A percentile compares a stretch with the other conserved stretches of the same genome.
phyloP scores from a whole-genome alignment of 2,329 filamentous ascomycete genomes.

The Triangularia verruculosa region DNA sequence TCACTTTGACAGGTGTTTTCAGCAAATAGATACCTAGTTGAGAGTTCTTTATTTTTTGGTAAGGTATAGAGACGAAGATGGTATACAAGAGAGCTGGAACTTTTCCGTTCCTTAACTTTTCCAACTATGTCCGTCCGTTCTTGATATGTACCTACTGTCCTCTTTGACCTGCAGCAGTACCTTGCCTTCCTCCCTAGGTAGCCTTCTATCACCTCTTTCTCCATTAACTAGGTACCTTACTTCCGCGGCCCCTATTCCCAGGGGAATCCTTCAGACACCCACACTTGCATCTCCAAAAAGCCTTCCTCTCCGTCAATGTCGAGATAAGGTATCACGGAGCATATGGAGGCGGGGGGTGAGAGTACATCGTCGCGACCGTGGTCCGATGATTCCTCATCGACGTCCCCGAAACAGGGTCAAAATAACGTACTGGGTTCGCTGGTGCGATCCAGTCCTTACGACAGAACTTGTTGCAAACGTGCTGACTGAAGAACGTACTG shows the following conservation, averaged over 20 bases:
- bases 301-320: too few species aligned
- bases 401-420: constrained; percentile 7
- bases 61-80: background rate
- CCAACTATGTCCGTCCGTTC: too few species aligned
- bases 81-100: background rate
- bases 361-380: background rate
- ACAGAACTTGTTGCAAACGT: constrained; percentile 32
- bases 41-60: too few species aligned
- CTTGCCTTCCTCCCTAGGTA: too few species aligned
- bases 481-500: constrained; percentile 39
- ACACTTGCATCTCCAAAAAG: background rate
- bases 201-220: background rate
- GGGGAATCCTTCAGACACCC: background rate
- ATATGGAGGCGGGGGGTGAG: background rate
- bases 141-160: too few species aligned
- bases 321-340: background rate
- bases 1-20: too few species aligned
- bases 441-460: constrained; percentile 28
- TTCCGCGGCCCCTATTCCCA: background rate
- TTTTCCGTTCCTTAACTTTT: too few species aligned
- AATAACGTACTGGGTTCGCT: constrained; percentile 3
- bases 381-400: constrained; percentile 9
- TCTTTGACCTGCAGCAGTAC: too few species aligned
- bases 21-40: too few species aligned
- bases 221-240: too few species aligned